A percentile compares a stretch with the other conserved stretches of the same genome.
Conservation (phyloP, 768 basidiomycete species). For the Collybia mongolica region DNA sequence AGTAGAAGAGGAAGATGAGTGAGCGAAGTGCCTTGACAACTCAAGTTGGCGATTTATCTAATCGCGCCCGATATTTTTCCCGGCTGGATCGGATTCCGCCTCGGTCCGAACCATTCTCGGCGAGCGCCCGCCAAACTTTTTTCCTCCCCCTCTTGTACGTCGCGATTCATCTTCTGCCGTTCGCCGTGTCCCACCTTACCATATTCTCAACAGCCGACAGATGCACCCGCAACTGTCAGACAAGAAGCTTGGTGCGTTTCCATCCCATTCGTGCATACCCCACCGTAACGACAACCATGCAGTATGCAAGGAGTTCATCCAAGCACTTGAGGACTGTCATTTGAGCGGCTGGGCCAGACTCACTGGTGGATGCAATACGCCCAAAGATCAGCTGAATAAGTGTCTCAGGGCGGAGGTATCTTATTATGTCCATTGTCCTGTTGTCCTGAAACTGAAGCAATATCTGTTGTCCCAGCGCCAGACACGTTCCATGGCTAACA, state of each 20-base stretch:
- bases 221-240: slow-evolving; percentile 78
- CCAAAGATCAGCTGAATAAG: slow-evolving; percentile 65
- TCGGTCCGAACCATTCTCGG: slow-evolving; percentile 1
- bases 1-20: slow-evolving; percentile 12
- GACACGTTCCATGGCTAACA: slow-evolving; percentile 57
- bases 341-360: slow-evolving; percentile 59
- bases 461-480: slow-evolving; percentile 42
- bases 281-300: slow-evolving; percentile 4
- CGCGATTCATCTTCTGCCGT: too few relatives aligned
- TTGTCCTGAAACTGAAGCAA: slow-evolving; percentile 5
- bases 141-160: not conserved
- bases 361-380: slow-evolving; percentile 67
- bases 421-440: slow-evolving; percentile 4
- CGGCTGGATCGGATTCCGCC: not conserved
- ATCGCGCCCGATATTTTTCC: not conserved
- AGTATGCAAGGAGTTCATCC: slow-evolving; percentile 78
- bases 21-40: too few relatives aligned
- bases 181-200: not conserved
- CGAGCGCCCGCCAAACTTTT: not conserved
- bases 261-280: slow-evolving; percentile 4
- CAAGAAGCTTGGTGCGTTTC: slow-evolving; percentile 50
- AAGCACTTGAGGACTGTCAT: slow-evolving; percentile 76
- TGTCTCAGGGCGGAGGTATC: slow-evolving; percentile 74
- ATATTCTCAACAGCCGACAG: not conserved
- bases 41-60: slow-evolving; percentile 1